Percentiles rank a stretch among this genome's conserved stretches.
phyloP scores from a whole-genome alignment of 768 basidiomycete genomes.

The Russula emetica region DNA sequence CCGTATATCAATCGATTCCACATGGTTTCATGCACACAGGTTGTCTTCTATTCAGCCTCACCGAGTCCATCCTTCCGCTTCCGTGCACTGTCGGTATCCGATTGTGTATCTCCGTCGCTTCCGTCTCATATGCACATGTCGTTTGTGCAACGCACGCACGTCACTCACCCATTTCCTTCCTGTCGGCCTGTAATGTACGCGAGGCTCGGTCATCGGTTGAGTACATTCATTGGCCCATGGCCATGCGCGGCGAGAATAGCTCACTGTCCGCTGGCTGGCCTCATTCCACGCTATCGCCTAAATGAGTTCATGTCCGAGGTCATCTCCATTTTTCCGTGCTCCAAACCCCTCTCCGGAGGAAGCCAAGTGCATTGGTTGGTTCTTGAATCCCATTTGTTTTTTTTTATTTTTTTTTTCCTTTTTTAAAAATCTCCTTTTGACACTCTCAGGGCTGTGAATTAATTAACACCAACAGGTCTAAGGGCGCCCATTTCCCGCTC shows the following conservation, averaged over 20 bases:
- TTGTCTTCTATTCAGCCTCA: neutral
- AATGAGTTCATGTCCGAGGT: slow-evolving; percentile 23
- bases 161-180: neutral
- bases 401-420: too few relatives aligned
- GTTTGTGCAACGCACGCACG: neutral
- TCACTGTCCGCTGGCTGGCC: neutral
- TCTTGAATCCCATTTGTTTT: neutral
- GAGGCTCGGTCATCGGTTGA: neutral
- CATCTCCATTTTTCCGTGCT: neutral
- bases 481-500: slow-evolving; percentile 13
- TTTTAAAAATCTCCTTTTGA: neutral
- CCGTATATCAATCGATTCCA: neutral
- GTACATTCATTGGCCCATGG: neutral
- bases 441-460: neutral
- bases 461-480: slow-evolving; percentile 1
- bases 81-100: neutral
- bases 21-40: neutral
- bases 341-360: neutral
- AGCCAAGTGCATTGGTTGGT: neutral
- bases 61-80: slow-evolving; percentile 4
- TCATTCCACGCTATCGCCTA: slow-evolving; percentile 13
- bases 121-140: slow-evolving; percentile 8
- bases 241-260: neutral
- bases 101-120: neutral
- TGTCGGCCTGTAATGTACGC: neutral